Evolutionary conservation across 192 early-diverging fungal genomes (phyloP), one percentile per base, ranked within the genome.

Genomic region (Coemansia sp.): DNA sequence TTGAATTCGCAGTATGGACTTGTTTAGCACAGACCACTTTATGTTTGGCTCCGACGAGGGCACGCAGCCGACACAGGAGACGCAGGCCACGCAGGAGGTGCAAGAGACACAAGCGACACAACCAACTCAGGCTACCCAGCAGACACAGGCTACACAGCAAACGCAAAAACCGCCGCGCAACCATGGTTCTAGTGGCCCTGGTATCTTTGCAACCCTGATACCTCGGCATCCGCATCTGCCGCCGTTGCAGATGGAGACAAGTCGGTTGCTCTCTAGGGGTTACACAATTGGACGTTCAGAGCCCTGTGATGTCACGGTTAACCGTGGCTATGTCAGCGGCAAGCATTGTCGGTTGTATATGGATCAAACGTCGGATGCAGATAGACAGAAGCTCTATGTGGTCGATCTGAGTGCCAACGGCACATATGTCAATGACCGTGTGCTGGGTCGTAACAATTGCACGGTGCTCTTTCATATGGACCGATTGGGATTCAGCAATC

Each of bases 391-490:
- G 5, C 51, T 73, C n/a, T 66, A 58, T 18, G 60, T 73, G 18
- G 17, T 44, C 20, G 70, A 73, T 28, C 53, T 46, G 10, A 71
- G 74, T 46, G 53, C 61, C 27, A 72, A 72, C 41, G 76, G 76
- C 11, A 78, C 76, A 22, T 69, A 51, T 36, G 55, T 72, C 53
- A 78, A 78, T 37, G 64, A 56, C 43, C 29, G 52, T 33, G 19
- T 61, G 9, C 56, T 78, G 6, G 76, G 76, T 9, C 64, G 65
- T 8, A 54, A 41, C 30, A 78, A 61, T 55, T 41, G 66, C 32
- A 78, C 76, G 10, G 52, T 78, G 4, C 37, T 78, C n/a, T 33
- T 78, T 18, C 62, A 78, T 46, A 64, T 46, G 17, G 76, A 78
- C 30, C 65, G 57, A 1, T 33, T 78, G 17, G 55, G 69, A 3